A percentile compares a stretch with the other conserved stretches of the same genome.
Evolutionary conservation across 2,329 filamentous ascomycete genomes (phyloP).

Genomic region (Aspergillus sojae): DNA sequence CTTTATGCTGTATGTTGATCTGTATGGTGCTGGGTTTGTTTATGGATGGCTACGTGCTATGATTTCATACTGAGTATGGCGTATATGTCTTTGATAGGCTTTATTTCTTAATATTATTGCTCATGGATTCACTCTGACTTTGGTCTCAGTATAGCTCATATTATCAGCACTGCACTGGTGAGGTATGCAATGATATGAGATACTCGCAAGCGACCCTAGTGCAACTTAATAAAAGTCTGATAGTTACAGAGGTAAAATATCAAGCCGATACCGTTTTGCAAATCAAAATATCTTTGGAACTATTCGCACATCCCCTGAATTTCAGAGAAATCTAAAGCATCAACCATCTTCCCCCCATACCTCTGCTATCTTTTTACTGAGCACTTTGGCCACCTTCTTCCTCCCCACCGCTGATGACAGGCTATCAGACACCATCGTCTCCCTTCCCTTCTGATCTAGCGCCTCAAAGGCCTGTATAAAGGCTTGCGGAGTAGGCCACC

Average conservation of each 20-base stretch:
- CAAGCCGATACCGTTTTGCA: neutral
- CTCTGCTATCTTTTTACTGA: slow-evolving; percentile 72
- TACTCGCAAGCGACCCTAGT: neutral
- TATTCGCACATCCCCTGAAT: neutral
- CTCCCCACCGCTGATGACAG: slow-evolving; percentile 63
- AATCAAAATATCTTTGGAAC: neutral
- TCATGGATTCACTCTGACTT: neutral
- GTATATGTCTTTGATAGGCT: neutral
- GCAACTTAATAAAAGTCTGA: neutral
- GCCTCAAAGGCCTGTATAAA: slow-evolving; percentile 70
- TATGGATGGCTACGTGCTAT: neutral
- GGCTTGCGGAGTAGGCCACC: slow-evolving; percentile 73
- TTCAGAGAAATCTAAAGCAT: neutral
- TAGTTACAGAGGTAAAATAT: neutral
- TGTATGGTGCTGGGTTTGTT: neutral
- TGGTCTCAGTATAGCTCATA: neutral
- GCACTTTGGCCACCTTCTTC: slow-evolving; percentile 66
- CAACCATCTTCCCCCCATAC: slow-evolving; percentile 60
- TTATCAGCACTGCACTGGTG: neutral
- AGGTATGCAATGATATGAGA: neutral
- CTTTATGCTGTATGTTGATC: neutral
- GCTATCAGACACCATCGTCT: slow-evolving; percentile 61
- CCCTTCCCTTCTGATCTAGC: slow-evolving; percentile 57
- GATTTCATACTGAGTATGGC: neutral
- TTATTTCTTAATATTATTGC: neutral